These are phyloP conservation scores for Salix koriyanagi DNA, from an alignment of 345 rosid genomes.

Conservation along the genomic window DNA sequence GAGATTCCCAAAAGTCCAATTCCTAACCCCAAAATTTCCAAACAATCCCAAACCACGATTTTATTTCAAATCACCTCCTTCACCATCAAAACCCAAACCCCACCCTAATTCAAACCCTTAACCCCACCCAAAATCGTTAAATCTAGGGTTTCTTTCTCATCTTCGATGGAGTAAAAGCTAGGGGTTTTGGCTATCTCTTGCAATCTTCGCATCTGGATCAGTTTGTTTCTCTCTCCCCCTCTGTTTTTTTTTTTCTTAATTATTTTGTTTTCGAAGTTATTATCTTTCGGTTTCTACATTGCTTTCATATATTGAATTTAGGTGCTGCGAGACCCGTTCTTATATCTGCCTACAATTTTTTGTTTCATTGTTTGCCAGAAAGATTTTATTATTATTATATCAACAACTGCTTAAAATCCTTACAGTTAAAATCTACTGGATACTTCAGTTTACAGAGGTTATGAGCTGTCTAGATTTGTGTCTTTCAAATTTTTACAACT, in stretches of 20 bases:
- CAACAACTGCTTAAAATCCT: not conserved
- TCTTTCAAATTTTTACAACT: not conserved
- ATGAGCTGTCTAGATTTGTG: not conserved
- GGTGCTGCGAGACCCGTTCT: not conserved
- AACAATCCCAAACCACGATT: not conserved
- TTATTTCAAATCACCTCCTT: conserved; percentile 1
- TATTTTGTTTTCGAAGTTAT: too few relatives aligned
- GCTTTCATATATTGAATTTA: not conserved
- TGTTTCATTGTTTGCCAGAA: not conserved
- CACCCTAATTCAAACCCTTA: not conserved
- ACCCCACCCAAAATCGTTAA: not conserved
- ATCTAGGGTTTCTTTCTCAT: conserved; percentile 1
- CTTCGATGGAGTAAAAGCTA: not conserved
- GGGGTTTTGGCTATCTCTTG: not conserved
- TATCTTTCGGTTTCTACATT: not conserved
- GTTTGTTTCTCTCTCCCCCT: not conserved
- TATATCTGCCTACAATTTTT: not conserved
- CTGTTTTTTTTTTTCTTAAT: not conserved
- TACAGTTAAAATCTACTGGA: not conserved
- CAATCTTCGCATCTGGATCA: not conserved
- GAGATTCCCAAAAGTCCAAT: not conserved
- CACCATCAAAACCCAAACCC: not conserved
- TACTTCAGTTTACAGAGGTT: not conserved
- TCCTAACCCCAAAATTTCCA: not conserved
- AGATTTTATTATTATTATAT: not conserved